Base-by-base conservation (phyloP, 2,329 filamentous ascomycete genomes). In the Xylariaceae sp. region DNA sequence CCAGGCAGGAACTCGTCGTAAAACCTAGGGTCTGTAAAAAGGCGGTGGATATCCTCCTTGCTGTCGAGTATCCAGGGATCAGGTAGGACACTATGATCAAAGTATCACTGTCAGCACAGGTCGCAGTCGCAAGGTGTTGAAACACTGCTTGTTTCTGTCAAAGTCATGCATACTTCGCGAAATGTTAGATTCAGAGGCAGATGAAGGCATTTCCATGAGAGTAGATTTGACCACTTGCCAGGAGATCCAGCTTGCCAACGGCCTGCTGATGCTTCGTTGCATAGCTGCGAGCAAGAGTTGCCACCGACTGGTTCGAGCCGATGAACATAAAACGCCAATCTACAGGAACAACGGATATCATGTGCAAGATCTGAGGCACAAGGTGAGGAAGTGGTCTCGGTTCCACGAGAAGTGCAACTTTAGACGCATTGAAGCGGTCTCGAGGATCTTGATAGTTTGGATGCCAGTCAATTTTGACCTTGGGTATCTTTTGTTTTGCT, bases 311-410 rank as follows among this genome's bases (percentile, higher is more conserved):
- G 32, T 71, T 68, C 31, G 76, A 74, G 45, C 77, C 76, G 54
- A 80, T 69, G 59, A 80, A 78, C 53, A 76, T 60, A 60, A 80
- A 78, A 40, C 71, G 73, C 77, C 77, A 81, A 58, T 80, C 77
- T 6, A 74, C 72, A 2, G 76, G 76, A 1, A 78, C 73, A 18
- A 78, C 74, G 3, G 71, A 65, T 32, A 76, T 73, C 71, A 78
- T 77, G 64, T 79, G 75, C 38, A 78, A 64, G 22, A 78, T 67
- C 49, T 75, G 71, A 2, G 76, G 75, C 0, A 72, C 73, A 3
- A 79, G 71, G 56, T 75, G 72, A 12, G 75, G 69, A 12, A 77
- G 58, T 2, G 71, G 69, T 6, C 75, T 70, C 12, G 71, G 68
- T 63, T 79, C 76, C 56, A 80, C 73, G n/a, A 80, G 57, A 11